These are phyloP conservation scores for Pleurotus sapidus DNA, from an alignment of 768 basidiomycete genomes.

Conservation along the genomic window DNA sequence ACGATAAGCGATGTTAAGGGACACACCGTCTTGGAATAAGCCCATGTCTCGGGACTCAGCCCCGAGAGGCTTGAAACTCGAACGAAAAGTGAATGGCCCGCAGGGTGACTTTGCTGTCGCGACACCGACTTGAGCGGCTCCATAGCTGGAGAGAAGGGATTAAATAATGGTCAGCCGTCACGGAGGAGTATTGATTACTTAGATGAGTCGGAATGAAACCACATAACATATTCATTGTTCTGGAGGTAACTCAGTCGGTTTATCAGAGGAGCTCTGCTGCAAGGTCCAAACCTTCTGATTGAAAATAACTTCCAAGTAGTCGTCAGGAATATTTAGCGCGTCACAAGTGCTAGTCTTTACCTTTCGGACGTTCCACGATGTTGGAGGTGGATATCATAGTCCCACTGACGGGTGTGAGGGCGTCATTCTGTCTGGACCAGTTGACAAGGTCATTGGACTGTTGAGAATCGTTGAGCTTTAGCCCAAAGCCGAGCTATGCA, in stretches of 20 bases:
- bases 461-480: no score
- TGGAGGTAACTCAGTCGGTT: conserved; percentile 14
- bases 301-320: conserved; percentile 39
- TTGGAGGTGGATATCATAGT: conserved; percentile 57
- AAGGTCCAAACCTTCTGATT: conserved; percentile 39
- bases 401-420: conserved; percentile 48
- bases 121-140: conserved; percentile 61
- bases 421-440: conserved; percentile 60
- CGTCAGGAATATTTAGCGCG: not conserved
- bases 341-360: conserved; percentile 20
- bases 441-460: conserved; percentile 47
- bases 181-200: conserved; percentile 32
- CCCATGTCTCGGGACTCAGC: conserved; percentile 61
- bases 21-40: conserved; percentile 53
- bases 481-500: conserved; percentile 8
- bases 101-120: conserved; percentile 58
- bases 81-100: conserved; percentile 56
- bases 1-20: not conserved
- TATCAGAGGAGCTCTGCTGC: not conserved
- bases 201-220: conserved; percentile 66
- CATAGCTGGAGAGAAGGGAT: conserved; percentile 39
- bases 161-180: not conserved
- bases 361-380: conserved; percentile 64
- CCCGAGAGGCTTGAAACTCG: conserved; percentile 54
- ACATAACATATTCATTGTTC: conserved; percentile 67